Conservation (phyloP, 225 moss, liverwort and hornwort genomes). For the Anthoceros angustus region DNA sequence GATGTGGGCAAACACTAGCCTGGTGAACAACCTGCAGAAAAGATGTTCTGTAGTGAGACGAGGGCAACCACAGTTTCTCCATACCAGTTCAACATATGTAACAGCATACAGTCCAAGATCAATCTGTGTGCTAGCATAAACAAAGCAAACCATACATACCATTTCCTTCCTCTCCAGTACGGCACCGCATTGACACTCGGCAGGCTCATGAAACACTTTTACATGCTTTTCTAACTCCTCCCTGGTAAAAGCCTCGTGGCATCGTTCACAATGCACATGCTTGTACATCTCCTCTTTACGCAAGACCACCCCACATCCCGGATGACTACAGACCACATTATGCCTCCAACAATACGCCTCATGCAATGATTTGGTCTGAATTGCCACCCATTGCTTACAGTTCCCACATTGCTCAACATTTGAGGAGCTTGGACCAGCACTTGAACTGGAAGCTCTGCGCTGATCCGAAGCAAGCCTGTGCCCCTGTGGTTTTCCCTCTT, state of each 20-base stretch:
- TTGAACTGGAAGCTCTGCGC: constrained; percentile 10
- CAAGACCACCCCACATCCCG: constrained; percentile 64
- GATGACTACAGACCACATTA: constrained; percentile 69
- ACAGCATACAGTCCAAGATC: background rate
- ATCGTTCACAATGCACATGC: constrained; percentile 71
- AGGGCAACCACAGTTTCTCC: background rate
- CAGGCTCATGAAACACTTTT: constrained; percentile 86
- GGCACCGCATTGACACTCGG: constrained; percentile 67
- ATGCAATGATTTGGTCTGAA: constrained; percentile 57
- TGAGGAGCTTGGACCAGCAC: constrained; percentile 17
- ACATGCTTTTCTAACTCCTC: constrained; percentile 74
- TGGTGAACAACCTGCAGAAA: constrained; percentile 52
- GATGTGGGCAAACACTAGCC: constrained; percentile 49
- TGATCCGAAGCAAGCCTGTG: constrained; percentile 23
- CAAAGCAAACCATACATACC: constrained; percentile 22
- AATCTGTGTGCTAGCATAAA: too few relatives aligned
- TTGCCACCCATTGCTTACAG: constrained; percentile 65
- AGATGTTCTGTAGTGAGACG: background rate
- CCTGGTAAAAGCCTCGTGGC: constrained; percentile 52
- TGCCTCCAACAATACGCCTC: constrained; percentile 95
- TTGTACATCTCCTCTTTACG: constrained; percentile 86
- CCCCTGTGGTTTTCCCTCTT: constrained; percentile 23
- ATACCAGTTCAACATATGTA: background rate
- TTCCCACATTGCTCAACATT: constrained; percentile 65
- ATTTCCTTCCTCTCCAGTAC: constrained; percentile 94